Base-by-base conservation (phyloP, 495 filamentous ascomycete genomes). In the Lepraria neglecta region DNA sequence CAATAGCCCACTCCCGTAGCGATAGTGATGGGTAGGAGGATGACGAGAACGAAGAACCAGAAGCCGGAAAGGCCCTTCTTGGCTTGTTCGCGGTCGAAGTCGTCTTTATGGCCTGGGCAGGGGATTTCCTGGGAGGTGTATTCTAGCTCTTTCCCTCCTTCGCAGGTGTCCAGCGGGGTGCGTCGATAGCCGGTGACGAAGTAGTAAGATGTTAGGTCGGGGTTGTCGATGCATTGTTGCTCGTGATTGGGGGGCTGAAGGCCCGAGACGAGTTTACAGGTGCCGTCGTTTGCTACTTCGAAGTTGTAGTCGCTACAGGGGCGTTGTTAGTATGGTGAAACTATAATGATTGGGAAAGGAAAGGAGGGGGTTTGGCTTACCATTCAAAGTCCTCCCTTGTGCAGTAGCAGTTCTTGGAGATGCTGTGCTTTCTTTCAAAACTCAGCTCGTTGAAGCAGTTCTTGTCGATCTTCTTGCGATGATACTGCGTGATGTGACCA, bases 361-460 rank as follows among this genome's bases (percentile, higher is more conserved):
- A 6, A 50, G 40, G 15, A 47, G n/a, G 44, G 55, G 17, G 12
- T 24, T 59, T 43, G 30, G 53, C 83, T 75, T 75, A 95, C 91
- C 94, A 99, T 82, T 99, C 95, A 73, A 85, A 99, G 74, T 99
- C 95, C 38, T 83, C 77, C 33, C 87, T 78, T 3, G 81, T 87
- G 71, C 95, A 99, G 59, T 81, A 76, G 77, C 95, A 99, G 69
- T 92, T 89, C 62, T 78, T 70, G 50, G 76, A 76, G 63, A 88
- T 78, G 63, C 77, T 75, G 74, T 90, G 88, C 3, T 91, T 75
- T 40, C 82, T 78, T 45, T 84, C 78, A 73, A 94, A 76, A 58
- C 77, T 78, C 28, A 73, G 79, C 57, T 87, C 84, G 65, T 95
- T 95, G 76, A 83, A 94, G 76, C 95, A 99, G 27, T 86, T 74